Evolutionary conservation across 768 basidiomycete species (phyloP), one percentile per base, ranked within the genome.

Genomic region (Daedaleopsis sinensis): DNA sequence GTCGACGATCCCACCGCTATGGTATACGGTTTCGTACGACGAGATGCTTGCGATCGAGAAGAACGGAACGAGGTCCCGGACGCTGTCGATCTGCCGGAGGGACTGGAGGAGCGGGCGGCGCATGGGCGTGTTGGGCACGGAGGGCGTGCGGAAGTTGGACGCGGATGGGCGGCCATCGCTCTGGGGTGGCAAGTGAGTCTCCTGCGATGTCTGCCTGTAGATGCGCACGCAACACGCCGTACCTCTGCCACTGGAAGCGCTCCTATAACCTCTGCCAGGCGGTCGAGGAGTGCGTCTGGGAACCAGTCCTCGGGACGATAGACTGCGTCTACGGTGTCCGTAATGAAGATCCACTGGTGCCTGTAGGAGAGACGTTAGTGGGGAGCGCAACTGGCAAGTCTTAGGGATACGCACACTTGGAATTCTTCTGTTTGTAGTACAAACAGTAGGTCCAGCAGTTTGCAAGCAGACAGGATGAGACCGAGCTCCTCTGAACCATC

Each of bases 281-380:
- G 90, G 70, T 99, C 97, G 74, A 98, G 84, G 79, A 97, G 87
- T 2, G 94, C 90, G 65, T 91, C 90, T 0, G 96, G 92, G 59
- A 79, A 79, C 84, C 90, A 94, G 48, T 87, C 80, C 59, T 94
- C 89, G 0, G 94, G 91, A 18, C 87, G 89, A 74, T 94, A 95
- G 37, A 95, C 84, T 0, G 96, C 95, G 68, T 98, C 97, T 7
- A 96, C 93, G 0, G 96, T 98, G 73, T 99, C 96, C 3, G 95
- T 97, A 46, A 98, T 87, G 73, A 98, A 99, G 69, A 97, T 92
- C 96, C 97, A 99, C 78, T 99, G 95, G 73, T 98, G 92, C 71
- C 90, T 93, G 65, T 19, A 54, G n/a, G 21, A 24, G 36, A 24
- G 35, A 13, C 23, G 8, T 27, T 13, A 27, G 23, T 2, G 23